Evolutionary conservation across 2,329 filamentous ascomycete genomes (phyloP), one percentile per base, ranked within the genome.

Genomic region (Fusarium sp.): DNA sequence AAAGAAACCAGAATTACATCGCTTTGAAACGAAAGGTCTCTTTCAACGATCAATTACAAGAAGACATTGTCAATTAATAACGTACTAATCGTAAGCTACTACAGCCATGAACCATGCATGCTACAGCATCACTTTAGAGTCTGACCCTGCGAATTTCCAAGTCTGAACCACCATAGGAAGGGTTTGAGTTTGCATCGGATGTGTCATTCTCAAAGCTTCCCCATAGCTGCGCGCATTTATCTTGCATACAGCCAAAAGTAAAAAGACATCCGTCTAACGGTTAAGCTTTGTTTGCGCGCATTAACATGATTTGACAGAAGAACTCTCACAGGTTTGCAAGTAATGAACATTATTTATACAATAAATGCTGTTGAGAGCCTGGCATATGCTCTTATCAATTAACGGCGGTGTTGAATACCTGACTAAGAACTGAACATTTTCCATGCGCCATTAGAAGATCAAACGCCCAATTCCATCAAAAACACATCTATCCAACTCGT

Each of bases 321-420:
- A 13, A 33, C 31, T 35, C 16, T 8, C 16, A 35, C 16, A 35
- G n/a, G n/a, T 35, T 13, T 18, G 8, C 5, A 20, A 20, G 12
- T 13, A 38, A 29, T 49, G 18, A 23, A 29, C 15, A 37, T 43
- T 43, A 3, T 42, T 18, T 16, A 5, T 16, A 23, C 11, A 28
- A 15, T 21, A 20, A 23, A 35, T 35, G 28, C 47, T 63, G 47
- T 63, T 63, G 39, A 63, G 57, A 63, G 33, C 59, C 57, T 63
- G 57, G 57, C 57, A 63, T 56, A 63, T 56, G 48, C 48, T 63
- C 48, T 58, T 29, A 13, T 52, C 26, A 38, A 62, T 46, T 23
- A 55, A 59, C 12, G 13, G 23, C 12, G 13, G 23, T 61, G 44
- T 62, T 54, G 58, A 62, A 61, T 24, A 44, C 18, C 58, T 52